Percentiles rank a stretch among this genome's conserved stretches.
phyloP scores from a whole-genome alignment of 1,284 basidiomycete genomes.

The Marasmius oreades region DNA sequence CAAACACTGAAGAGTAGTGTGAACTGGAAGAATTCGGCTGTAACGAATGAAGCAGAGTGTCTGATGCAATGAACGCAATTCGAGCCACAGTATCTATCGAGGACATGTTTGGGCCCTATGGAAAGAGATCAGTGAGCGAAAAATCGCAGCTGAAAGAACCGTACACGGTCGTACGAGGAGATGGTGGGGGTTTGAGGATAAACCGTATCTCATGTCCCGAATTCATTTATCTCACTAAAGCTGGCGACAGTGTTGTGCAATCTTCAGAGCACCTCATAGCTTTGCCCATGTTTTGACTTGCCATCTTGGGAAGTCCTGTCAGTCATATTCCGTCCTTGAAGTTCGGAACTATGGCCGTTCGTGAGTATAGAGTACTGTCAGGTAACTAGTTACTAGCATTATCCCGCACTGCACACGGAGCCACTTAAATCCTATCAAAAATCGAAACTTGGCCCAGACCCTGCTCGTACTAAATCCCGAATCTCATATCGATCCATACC shows the following conservation, averaged over 20 bases:
- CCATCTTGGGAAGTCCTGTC: background rate
- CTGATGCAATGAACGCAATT: slow-evolving; percentile 66
- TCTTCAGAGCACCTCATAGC: slow-evolving; percentile 9
- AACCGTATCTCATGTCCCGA: background rate
- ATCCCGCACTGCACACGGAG: background rate
- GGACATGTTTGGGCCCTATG: slow-evolving; percentile 27
- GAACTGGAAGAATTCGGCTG: slow-evolving; percentile 34
- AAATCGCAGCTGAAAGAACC: background rate
- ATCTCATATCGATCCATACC: background rate
- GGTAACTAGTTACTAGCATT: too few relatives aligned
- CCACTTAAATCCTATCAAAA: background rate
- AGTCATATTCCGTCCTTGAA: background rate
- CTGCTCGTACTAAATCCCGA: background rate
- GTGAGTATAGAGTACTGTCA: background rate
- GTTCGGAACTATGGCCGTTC: background rate
- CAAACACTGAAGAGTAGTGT: slow-evolving; percentile 25
- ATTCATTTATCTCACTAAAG: background rate
- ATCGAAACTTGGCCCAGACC: background rate
- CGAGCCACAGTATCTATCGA: slow-evolving; percentile 49
- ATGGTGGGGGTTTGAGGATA: background rate
- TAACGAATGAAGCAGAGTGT: slow-evolving; percentile 57
- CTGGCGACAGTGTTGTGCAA: background rate
- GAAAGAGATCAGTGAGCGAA: background rate
- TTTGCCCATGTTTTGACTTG: slow-evolving; percentile 4
- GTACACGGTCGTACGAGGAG: background rate